Conservation (phyloP, 164 flowering plant genomes). For the Protea cynaroides region DNA sequence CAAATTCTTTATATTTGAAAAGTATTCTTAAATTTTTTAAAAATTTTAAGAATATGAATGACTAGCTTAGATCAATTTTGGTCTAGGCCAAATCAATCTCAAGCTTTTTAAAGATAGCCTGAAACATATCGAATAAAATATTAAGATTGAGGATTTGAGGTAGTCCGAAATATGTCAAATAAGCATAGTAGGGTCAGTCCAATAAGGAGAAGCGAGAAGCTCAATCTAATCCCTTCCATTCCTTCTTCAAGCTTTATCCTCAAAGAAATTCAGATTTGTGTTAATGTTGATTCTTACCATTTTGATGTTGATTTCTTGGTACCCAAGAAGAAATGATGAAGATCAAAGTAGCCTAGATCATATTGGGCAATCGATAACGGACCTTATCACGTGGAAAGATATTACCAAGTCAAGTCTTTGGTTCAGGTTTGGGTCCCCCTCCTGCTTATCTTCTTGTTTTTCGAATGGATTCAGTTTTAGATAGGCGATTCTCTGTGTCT, state of each 20-base stretch:
- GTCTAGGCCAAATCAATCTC: no score
- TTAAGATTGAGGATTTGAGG: no score
- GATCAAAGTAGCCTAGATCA: slow-evolving; percentile 34
- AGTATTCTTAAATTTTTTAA: no score
- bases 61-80: no score
- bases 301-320: slow-evolving; percentile 6
- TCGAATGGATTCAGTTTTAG: slow-evolving; percentile 58
- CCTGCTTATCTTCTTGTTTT: slow-evolving; percentile 78
- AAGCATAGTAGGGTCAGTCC: slow-evolving; percentile 14
- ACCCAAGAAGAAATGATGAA: slow-evolving; percentile 21
- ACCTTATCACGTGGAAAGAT: slow-evolving; percentile 86
- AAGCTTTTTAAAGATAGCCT: no score
- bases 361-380: slow-evolving; percentile 41
- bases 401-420: slow-evolving; percentile 83
- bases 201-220: slow-evolving; percentile 62
- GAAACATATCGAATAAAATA: no score
- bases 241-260: slow-evolving; percentile 33
- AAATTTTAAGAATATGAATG: no score
- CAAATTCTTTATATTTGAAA: no score
- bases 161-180: no score
- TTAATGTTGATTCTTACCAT: background rate
- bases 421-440: slow-evolving; percentile 86
- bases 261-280: slow-evolving; percentile 33
- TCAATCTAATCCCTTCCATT: slow-evolving; percentile 23
- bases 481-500: slow-evolving; percentile 26